Evolutionary conservation across 768 basidiomycete species (phyloP).

Genomic region (Amanita subjunquillea): DNA sequence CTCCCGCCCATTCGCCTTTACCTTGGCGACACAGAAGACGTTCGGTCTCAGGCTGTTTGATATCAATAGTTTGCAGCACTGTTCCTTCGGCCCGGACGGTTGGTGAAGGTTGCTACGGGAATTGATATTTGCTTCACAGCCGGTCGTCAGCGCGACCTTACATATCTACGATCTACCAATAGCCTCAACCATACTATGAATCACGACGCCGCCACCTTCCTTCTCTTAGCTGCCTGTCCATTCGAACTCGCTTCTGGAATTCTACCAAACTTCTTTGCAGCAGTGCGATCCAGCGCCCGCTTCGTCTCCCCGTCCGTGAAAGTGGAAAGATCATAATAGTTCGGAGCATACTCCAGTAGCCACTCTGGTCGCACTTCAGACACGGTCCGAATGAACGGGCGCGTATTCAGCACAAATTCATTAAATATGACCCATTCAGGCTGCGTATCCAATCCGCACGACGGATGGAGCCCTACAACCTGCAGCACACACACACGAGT

Average conservation of each 20-base stretch:
- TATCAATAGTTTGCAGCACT: no score
- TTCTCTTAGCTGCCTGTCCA: background rate
- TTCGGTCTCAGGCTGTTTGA: no score
- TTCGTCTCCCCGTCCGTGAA: background rate
- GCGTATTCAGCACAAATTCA: constrained; percentile 88
- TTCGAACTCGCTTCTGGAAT: background rate
- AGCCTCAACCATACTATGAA: no score
- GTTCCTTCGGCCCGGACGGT: no score
- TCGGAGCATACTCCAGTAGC: background rate
- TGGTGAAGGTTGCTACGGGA: no score
- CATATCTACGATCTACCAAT: no score
- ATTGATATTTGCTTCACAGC: no score
- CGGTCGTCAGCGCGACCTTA: no score
- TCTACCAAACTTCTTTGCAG: background rate
- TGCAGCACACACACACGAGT: constrained; percentile 14
- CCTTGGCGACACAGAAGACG: no score
- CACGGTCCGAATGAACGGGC: constrained; percentile 85
- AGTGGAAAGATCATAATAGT: background rate
- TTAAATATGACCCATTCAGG: constrained; percentile 93
- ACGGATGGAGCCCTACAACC: constrained; percentile 75
- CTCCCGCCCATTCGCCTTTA: no score
- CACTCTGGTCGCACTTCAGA: constrained; percentile 83
- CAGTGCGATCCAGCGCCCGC: background rate
- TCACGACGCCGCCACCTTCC: no score
- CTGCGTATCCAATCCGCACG: constrained; percentile 76